These are phyloP conservation scores for Blastobotrys attinorum DNA, from an alignment of 805 yeast genomes.

Conservation along the genomic window DNA sequence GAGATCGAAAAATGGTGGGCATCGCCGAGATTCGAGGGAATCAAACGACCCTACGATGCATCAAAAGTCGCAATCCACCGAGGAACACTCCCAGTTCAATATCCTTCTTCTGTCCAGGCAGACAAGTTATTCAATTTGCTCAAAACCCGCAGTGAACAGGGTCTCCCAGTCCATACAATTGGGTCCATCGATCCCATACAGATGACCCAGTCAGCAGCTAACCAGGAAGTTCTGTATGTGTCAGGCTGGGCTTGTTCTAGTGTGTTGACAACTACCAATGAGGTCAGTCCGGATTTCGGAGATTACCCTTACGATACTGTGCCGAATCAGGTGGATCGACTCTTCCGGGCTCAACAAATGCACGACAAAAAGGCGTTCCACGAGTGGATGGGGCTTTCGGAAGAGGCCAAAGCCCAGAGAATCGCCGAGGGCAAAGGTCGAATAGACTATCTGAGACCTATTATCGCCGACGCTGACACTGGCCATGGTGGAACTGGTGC, in stretches of 20 bases:
- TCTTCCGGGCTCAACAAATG: slow-evolving; percentile 49
- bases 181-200: slow-evolving; percentile 60
- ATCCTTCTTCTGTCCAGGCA: slow-evolving; percentile 47
- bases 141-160: slow-evolving; percentile 33
- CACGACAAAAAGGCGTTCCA: slow-evolving; percentile 47
- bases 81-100: slow-evolving; percentile 37
- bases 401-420: slow-evolving; percentile 21
- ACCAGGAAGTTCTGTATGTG: slow-evolving; percentile 46
- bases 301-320: slow-evolving; percentile 65
- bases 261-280: slow-evolving; percentile 51
- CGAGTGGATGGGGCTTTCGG: slow-evolving; percentile 30
- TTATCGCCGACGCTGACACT: slow-evolving; percentile 60
- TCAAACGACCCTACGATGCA: slow-evolving; percentile 47
- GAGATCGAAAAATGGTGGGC: slow-evolving; percentile 44
- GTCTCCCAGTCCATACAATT: slow-evolving; percentile 46
- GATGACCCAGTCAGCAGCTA: slow-evolving; percentile 46
- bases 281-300: slow-evolving; percentile 59
- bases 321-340: slow-evolving; percentile 56
- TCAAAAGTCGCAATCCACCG: slow-evolving; percentile 45
- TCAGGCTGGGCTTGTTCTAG: slow-evolving; percentile 60
- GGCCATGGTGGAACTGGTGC: slow-evolving; percentile 59
- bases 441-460: slow-evolving; percentile 50
- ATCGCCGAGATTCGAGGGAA: slow-evolving; percentile 38
- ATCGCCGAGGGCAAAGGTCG: slow-evolving; percentile 21
- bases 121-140: slow-evolving; percentile 42